Evolutionary conservation across 176 grass and related monocot genomes (phyloP).

Genomic region (Bolboschoenus planiculmis): DNA sequence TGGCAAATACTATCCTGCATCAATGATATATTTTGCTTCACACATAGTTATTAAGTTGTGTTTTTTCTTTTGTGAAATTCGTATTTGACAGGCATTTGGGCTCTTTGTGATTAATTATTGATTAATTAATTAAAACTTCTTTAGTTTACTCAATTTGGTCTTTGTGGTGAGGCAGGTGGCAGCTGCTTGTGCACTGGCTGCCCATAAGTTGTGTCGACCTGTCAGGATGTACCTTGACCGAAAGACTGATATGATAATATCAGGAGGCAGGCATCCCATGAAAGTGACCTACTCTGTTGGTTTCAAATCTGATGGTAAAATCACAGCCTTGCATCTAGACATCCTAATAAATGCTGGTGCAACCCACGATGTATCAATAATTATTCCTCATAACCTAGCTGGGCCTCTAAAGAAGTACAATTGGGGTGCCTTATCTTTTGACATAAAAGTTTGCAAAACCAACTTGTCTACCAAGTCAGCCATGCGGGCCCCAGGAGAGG

Average conservation of each 20-base stretch:
- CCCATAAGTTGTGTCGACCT: constrained; percentile 60
- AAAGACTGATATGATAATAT: constrained; percentile 86
- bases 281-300: constrained; percentile 88
- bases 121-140: background rate
- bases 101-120: background rate
- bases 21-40: background rate
- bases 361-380: constrained; percentile 49
- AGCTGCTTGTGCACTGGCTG: constrained; percentile 83
- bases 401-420: constrained; percentile 81
- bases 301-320: constrained; percentile 76
- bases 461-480: constrained; percentile 68
- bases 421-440: constrained; percentile 90
- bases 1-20: background rate
- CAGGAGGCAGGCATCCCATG: constrained; percentile 95
- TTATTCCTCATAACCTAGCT: constrained; percentile 69
- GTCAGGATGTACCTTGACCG: constrained; percentile 93
- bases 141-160: background rate
- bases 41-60: background rate
- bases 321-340: constrained; percentile 89
- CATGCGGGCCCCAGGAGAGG: constrained; percentile 90
- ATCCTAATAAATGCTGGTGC: constrained; percentile 81
- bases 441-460: constrained; percentile 81
- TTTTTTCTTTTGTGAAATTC: background rate
- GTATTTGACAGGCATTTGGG: background rate
- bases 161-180: constrained; percentile 53